Conservation (phyloP, 2,329 filamentous ascomycete species). For the Botrytis sinoallii region DNA sequence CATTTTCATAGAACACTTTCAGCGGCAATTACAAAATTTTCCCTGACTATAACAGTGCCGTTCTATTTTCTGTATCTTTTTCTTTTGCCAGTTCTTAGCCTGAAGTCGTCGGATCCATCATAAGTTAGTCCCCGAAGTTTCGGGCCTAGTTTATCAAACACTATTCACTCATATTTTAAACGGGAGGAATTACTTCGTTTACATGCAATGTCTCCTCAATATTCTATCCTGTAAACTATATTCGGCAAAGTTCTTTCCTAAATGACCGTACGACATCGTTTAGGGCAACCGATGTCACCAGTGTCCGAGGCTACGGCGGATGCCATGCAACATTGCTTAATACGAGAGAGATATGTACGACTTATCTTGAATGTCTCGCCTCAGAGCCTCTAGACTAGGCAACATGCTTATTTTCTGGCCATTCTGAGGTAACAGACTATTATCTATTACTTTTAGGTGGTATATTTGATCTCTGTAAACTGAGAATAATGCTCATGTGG, state of each 20-base stretch:
- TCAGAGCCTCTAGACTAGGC: neutral
- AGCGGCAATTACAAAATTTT: neutral
- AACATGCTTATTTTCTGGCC: neutral
- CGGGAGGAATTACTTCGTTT: neutral
- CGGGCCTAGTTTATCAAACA: neutral
- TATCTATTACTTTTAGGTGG: neutral
- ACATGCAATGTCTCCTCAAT: neutral
- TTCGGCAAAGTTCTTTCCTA: neutral
- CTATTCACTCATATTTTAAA: neutral
- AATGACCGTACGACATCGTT: neutral
- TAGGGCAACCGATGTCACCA: neutral
- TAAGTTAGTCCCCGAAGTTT: neutral
- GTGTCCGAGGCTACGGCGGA: neutral
- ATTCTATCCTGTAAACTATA: neutral
- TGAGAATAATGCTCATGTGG: neutral
- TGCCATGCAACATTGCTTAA: neutral
- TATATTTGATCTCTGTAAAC: neutral
- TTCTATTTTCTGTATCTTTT: neutral
- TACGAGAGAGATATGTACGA: neutral
- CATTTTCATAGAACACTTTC: neutral
- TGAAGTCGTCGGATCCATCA: neutral
- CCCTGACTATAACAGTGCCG: neutral
- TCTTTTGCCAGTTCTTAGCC: neutral
- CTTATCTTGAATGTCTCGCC: neutral
- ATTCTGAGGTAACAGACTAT: neutral